Evolutionary conservation across 495 filamentous ascomycete genomes (phyloP).

Genomic region (Tuber microsphaerosporum): DNA sequence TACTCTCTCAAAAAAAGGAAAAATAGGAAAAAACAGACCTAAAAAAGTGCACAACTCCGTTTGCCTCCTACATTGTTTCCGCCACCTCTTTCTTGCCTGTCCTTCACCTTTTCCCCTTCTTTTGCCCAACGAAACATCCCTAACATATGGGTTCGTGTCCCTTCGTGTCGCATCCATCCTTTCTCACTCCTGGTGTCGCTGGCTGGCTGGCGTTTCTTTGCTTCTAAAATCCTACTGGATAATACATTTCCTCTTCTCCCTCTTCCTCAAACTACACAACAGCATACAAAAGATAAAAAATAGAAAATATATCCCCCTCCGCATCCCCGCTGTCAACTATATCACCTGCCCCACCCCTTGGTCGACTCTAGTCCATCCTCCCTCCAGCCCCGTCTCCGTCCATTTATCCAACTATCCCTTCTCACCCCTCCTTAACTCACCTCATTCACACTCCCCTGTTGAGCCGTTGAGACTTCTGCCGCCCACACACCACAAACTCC

Average conservation of each 20-base stretch:
- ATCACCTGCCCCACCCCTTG: conserved; percentile 3
- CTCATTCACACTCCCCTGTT: neutral
- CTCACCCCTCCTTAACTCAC: neutral
- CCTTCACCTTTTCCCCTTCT: neutral
- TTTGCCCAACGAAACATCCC: conserved; percentile 3
- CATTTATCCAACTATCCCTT: neutral
- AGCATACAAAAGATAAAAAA: neutral
- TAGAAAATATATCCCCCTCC: neutral
- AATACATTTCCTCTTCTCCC: neutral
- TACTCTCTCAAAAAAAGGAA: neutral
- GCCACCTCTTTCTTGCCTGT: neutral
- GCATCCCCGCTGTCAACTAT: conserved; percentile 5
- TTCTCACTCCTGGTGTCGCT: neutral
- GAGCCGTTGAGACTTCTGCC: neutral
- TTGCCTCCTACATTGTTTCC: neutral
- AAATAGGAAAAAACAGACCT: neutral
- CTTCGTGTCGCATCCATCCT: neutral
- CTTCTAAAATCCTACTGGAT: neutral
- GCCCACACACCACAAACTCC: conserved; percentile 1
- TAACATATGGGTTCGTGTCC: conserved; percentile 4
- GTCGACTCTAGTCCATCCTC: neutral
- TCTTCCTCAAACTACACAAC: neutral
- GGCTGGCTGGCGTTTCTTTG: conserved; percentile 4
- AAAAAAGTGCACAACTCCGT: neutral
- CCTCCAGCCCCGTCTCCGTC: neutral